A percentile compares a stretch with the other conserved stretches of the same genome.
These are phyloP conservation scores for Fusarium humuli DNA, from an alignment of 2,329 filamentous ascomycete genomes.

Conservation along the genomic window DNA sequence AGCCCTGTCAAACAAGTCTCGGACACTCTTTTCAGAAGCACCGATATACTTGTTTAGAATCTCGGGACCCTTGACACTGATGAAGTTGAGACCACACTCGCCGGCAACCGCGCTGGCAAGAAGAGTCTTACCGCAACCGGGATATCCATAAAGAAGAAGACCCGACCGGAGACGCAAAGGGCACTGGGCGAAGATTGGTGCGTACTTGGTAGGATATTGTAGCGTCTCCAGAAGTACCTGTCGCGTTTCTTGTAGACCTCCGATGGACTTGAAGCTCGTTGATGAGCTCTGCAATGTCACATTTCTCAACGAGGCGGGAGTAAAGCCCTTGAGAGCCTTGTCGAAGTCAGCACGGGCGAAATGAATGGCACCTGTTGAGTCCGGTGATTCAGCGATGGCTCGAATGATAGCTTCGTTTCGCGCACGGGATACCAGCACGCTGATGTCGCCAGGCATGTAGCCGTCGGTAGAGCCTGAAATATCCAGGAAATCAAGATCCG, in stretches of 20 bases:
- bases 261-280: constrained; percentile 92
- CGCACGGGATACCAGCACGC: constrained; percentile 85
- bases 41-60: constrained; percentile 99
- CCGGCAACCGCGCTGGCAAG: constrained; percentile 97
- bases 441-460: constrained; percentile 96
- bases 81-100: constrained; percentile 98
- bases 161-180: constrained; percentile 94
- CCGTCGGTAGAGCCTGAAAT: constrained; percentile 94
- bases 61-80: constrained; percentile 96
- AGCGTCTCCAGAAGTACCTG: constrained; percentile 94
- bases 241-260: constrained; percentile 86
- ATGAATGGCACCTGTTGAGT: constrained; percentile 64
- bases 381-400: constrained; percentile 70
- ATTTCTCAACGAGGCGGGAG: constrained; percentile 92
- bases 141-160: constrained; percentile 91
- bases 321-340: constrained; percentile 89
- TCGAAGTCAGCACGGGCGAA: constrained; percentile 83
- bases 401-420: constrained; percentile 94
- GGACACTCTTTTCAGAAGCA: constrained; percentile 94
- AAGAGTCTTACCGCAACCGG: constrained; percentile 95
- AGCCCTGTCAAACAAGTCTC: constrained; percentile 93
- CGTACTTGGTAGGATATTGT: constrained; percentile 97
- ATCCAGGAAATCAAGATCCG: constrained; percentile 88
- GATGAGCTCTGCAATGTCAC: constrained; percentile 94
- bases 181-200: constrained; percentile 96